Conservation (phyloP, 495 filamentous ascomycete genomes). For the Cetradonia linearis region DNA sequence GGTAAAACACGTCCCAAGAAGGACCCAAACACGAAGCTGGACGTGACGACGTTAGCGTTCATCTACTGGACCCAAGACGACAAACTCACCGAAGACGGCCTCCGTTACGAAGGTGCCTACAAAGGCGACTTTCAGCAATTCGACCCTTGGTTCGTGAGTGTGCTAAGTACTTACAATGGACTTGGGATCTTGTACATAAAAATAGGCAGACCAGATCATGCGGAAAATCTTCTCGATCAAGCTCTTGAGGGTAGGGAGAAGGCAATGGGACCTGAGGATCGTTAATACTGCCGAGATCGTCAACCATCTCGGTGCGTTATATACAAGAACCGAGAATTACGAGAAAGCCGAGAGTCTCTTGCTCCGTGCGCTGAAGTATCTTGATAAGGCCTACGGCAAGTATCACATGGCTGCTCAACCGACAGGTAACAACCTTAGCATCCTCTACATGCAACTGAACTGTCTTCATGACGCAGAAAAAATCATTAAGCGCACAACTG, state of each 20-base stretch:
- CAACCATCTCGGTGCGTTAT: neutral
- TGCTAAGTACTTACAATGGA: neutral
- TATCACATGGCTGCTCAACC: too few species aligned
- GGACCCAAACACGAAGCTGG: neutral
- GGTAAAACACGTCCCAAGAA: neutral
- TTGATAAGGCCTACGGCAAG: too few species aligned
- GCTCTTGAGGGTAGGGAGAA: neutral
- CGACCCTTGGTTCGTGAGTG: neutral
- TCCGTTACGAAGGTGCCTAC: neutral
- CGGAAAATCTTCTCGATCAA: neutral
- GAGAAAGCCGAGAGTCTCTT: neutral
- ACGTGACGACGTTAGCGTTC: neutral
- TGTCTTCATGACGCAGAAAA: too few species aligned
- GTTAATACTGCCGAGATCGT: neutral
- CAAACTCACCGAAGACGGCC: neutral
- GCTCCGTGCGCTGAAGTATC: neutral
- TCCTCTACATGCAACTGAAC: too few species aligned
- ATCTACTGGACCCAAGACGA: neutral
- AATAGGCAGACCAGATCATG: neutral
- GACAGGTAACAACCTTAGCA: neutral
- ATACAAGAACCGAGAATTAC: too few species aligned
- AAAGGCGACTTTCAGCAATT: neutral
- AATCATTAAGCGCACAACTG: neutral
- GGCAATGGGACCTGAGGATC: neutral
- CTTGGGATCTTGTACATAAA: neutral